Percentiles rank a stretch among this genome's conserved stretches.
Conservation (phyloP, 306 rosid genomes). For the Trifolium dubium region DNA sequence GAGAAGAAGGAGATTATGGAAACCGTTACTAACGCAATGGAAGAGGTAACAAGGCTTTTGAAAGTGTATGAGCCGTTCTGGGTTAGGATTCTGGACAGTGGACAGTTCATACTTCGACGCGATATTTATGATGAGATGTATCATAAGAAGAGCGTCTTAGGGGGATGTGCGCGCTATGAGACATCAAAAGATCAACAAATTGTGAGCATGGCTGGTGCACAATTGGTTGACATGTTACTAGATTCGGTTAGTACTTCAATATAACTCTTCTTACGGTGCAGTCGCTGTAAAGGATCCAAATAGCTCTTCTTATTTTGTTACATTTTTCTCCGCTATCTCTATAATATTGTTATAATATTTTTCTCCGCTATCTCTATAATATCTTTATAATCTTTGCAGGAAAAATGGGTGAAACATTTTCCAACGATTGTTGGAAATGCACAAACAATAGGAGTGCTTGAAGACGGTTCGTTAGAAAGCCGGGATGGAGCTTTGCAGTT, state of each 20-base stretch:
- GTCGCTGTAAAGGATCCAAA: neutral
- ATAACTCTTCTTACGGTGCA: neutral
- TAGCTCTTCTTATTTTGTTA: neutral
- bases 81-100: constrained; percentile 44
- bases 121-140: constrained; percentile 52
- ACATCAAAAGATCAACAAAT: constrained; percentile 63
- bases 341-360: neutral
- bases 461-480: constrained; percentile 50
- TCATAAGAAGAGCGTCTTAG: constrained; percentile 38
- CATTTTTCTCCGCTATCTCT: neutral
- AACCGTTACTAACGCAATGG: constrained; percentile 54
- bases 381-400: constrained; percentile 43
- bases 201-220: constrained; percentile 49
- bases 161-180: constrained; percentile 42
- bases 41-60: constrained; percentile 55
- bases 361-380: neutral
- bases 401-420: constrained; percentile 64
- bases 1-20: constrained; percentile 53
- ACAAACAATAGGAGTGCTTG: constrained; percentile 54
- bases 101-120: constrained; percentile 48
- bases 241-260: constrained; percentile 49
- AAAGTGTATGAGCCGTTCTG: constrained; percentile 62
- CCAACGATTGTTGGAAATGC: constrained; percentile 66
- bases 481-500: constrained; percentile 57
- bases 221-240: constrained; percentile 59